Evolutionary conservation across 2,329 filamentous ascomycete species (phyloP).

Genomic region (Diplocarpon rosae): DNA sequence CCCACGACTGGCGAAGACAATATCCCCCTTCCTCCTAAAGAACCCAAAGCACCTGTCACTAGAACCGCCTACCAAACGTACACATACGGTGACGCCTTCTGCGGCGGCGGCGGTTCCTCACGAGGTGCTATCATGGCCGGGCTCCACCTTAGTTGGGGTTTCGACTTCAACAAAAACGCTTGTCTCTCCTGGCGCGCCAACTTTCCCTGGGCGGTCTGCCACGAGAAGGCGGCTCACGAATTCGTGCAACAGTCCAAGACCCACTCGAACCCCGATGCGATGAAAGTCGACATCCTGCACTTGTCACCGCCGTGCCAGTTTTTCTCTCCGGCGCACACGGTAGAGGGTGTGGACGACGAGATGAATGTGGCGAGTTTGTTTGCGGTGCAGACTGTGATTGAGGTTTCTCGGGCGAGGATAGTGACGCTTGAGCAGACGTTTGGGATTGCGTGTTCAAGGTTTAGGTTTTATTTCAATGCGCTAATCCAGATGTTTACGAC

Average conservation of each 20-base stretch:
- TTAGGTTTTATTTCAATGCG: conserved; percentile 43
- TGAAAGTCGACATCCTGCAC: conserved; percentile 57
- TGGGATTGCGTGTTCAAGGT: conserved; percentile 46
- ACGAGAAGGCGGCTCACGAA: conserved; percentile 35
- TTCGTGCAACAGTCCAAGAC: conserved; percentile 32
- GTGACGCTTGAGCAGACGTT: conserved; percentile 73
- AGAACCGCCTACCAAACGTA: conserved; percentile 37
- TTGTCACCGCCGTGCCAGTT: conserved; percentile 69
- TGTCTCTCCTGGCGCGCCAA: conserved; percentile 20
- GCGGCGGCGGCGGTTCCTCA: conserved; percentile 61
- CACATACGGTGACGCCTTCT: conserved; percentile 61
- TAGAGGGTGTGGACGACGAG: conserved; percentile 47
- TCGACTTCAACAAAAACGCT: conserved; percentile 42
- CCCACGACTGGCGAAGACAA: conserved; percentile 11
- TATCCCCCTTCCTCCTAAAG: conserved; percentile 17
- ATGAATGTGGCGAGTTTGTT: conserved; percentile 52
- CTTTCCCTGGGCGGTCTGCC: conserved; percentile 32
- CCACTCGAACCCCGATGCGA: conserved; percentile 10
- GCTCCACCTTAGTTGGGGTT: conserved; percentile 45
- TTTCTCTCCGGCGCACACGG: conserved; percentile 62
- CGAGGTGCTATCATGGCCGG: conserved; percentile 50
- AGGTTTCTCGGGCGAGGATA: conserved; percentile 50
- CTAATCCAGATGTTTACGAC: conserved; percentile 54
- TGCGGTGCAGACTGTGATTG: conserved; percentile 43
- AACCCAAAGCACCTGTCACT: conserved; percentile 7